These are phyloP conservation scores for Fraxinus velutina DNA, from an alignment of 305 asterid species.

Conservation along the genomic window DNA sequence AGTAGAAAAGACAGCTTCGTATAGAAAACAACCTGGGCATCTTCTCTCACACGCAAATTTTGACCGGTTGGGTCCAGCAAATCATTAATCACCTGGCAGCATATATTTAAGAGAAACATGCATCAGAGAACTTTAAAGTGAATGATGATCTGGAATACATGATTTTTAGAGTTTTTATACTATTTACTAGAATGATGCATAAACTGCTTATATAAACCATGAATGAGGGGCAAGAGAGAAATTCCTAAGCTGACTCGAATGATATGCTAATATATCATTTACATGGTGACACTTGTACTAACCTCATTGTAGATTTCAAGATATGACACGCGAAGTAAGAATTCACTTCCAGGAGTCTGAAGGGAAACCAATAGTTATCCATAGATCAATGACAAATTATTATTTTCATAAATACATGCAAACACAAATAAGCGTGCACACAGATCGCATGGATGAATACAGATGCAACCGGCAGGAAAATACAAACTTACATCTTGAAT, in stretches of 20 bases:
- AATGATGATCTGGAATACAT: background rate
- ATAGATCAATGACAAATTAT: constrained; percentile 17
- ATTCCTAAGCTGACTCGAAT: background rate
- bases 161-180: background rate
- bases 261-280: background rate
- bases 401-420: constrained; percentile 19
- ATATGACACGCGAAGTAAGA: constrained; percentile 93
- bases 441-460: background rate
- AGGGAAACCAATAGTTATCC: constrained; percentile 34
- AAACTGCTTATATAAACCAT: constrained; percentile 10
- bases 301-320: constrained; percentile 99
- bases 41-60: constrained; percentile 96
- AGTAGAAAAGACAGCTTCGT: constrained; percentile 4
- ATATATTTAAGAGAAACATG: constrained; percentile 17
- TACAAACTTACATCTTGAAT: constrained; percentile 85
- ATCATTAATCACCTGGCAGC: constrained; percentile 86
- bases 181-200: constrained; percentile 1
- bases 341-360: constrained; percentile 99
- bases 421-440: background rate
- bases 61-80: constrained; percentile 98
- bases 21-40: constrained; percentile 66
- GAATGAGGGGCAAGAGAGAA: background rate
- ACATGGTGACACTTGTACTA: constrained; percentile 25
- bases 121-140: constrained; percentile 7
- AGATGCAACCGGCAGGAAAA: constrained; percentile 18